These are phyloP conservation scores for Metschnikowia hibisci DNA, from an alignment of 805 yeast species.

Conservation along the genomic window DNA sequence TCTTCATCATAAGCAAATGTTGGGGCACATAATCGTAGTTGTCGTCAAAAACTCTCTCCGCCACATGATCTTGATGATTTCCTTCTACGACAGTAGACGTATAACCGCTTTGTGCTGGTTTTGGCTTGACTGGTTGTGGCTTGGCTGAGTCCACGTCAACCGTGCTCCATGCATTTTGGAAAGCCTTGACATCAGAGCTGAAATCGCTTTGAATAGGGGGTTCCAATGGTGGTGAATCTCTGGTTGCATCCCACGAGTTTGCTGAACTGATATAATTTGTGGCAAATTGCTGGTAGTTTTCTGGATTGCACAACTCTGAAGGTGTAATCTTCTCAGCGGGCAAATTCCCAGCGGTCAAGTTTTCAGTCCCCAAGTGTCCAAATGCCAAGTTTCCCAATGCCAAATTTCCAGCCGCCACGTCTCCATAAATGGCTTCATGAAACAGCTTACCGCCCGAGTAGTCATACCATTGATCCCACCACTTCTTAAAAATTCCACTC, in stretches of 20 bases:
- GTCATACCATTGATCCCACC: conserved; percentile 41
- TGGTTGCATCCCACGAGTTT: conserved; percentile 42
- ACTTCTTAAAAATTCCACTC: conserved; percentile 22
- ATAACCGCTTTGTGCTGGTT: background rate
- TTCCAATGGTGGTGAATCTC: conserved; percentile 37
- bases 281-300: conserved; percentile 24
- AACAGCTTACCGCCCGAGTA: conserved; percentile 26
- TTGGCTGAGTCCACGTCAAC: no score
- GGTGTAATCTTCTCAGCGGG: conserved; percentile 15
- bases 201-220: conserved; percentile 8
- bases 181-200: conserved; percentile 16
- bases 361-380: no score
- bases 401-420: no score
- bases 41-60: conserved; percentile 32
- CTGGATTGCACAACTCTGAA: conserved; percentile 28
- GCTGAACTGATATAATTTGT: conserved; percentile 1
- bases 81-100: conserved; percentile 6
- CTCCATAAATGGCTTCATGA: conserved; percentile 15
- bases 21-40: conserved; percentile 27
- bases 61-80: conserved; percentile 14
- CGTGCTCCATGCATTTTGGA: conserved; percentile 29
- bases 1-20: conserved; percentile 18
- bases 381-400: no score
- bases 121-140: background rate
- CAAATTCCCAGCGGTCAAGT: no score